A percentile compares a stretch with the other conserved stretches of the same genome.
Evolutionary conservation across 2,329 filamentous ascomycete species (phyloP).

Genomic region (Neonectria magnoliae): DNA sequence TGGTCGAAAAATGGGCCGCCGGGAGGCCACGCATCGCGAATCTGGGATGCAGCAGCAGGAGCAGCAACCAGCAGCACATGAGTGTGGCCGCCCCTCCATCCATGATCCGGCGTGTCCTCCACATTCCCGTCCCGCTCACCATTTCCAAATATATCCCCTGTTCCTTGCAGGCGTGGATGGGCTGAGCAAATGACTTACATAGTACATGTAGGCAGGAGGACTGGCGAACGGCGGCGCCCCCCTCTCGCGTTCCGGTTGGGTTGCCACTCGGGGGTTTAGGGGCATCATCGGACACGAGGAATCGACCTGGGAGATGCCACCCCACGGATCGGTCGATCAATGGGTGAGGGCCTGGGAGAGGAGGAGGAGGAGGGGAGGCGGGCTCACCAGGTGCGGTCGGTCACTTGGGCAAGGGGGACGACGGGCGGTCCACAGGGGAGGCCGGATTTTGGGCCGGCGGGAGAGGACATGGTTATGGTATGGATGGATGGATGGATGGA

Average conservation of each 20-base stretch:
- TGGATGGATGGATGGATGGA: too few relatives aligned
- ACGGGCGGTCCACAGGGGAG: slow-evolving; percentile 36
- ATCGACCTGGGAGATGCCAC: slow-evolving; percentile 6
- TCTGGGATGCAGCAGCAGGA: slow-evolving; percentile 31
- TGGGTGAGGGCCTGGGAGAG: slow-evolving; percentile 6
- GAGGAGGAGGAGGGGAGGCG: not conserved
- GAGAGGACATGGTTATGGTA: not conserved
- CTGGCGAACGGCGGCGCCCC: slow-evolving; percentile 1
- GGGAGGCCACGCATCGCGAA: slow-evolving; percentile 36
- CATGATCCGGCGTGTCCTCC: not conserved
- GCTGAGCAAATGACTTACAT: slow-evolving; percentile 26
- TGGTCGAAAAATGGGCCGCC: slow-evolving; percentile 38
- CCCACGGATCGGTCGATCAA: slow-evolving; percentile 17
- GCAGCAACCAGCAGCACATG: slow-evolving; percentile 8
- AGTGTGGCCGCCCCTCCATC: slow-evolving; percentile 13
- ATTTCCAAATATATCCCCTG: slow-evolving; percentile 29
- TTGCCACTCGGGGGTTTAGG: slow-evolving; percentile 4
- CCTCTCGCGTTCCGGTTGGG: not conserved
- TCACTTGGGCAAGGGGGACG: slow-evolving; percentile 26
- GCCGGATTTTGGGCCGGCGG: slow-evolving; percentile 37
- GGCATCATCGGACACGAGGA: slow-evolving; percentile 2
- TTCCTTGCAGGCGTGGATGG: slow-evolving; percentile 31
- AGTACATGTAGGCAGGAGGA: slow-evolving; percentile 6
- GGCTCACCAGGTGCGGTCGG: slow-evolving; percentile 3
- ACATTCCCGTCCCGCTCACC: not conserved